Conservation (phyloP, 495 filamentous ascomycete genomes). For the Podospora australis region DNA sequence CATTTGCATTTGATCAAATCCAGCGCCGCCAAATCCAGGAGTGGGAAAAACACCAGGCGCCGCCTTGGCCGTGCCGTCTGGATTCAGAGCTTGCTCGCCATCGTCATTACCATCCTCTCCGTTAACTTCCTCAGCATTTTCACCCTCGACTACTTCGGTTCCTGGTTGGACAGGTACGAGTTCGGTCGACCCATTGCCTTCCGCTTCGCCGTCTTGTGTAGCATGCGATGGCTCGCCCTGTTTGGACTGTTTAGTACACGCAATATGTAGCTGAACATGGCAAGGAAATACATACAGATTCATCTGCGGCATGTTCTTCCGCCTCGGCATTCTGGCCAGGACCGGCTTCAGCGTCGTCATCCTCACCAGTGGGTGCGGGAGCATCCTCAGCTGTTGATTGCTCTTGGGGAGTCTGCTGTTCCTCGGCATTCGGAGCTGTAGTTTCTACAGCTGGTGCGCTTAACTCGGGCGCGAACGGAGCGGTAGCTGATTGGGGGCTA, state of each 20-base stretch:
- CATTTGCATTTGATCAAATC: conserved; percentile 67
- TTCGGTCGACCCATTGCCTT: conserved; percentile 1
- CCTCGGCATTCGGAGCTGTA: neutral
- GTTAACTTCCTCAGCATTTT: conserved; percentile 18
- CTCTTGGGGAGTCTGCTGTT: conserved; percentile 4
- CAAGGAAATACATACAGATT: conserved; percentile 4
- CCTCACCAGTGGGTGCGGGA: conserved; percentile 13
- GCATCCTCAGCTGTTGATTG: conserved; percentile 7
- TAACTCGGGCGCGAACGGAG: conserved; percentile 8
- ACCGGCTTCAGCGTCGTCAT: conserved; percentile 20
- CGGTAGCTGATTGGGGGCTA: conserved; percentile 19
- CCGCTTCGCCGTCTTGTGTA: conserved; percentile 5
- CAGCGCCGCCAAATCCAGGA: conserved; percentile 56
- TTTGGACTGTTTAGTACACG: conserved; percentile 9
- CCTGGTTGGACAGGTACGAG: conserved; percentile 7
- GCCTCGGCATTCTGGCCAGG: conserved; percentile 4
- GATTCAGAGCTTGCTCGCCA: conserved; percentile 23
- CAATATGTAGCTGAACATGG: neutral
- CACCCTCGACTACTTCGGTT: conserved; percentile 20
- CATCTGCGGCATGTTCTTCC: neutral
- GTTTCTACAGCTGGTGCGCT: conserved; percentile 4
- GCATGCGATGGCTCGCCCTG: conserved; percentile 11
- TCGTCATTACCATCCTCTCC: conserved; percentile 29
- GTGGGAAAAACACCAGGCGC: conserved; percentile 51
- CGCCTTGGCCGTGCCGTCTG: conserved; percentile 34